phyloP scores from a whole-genome alignment of 1,284 basidiomycete genomes.

The Austroboletus novae-zelandiae region DNA sequence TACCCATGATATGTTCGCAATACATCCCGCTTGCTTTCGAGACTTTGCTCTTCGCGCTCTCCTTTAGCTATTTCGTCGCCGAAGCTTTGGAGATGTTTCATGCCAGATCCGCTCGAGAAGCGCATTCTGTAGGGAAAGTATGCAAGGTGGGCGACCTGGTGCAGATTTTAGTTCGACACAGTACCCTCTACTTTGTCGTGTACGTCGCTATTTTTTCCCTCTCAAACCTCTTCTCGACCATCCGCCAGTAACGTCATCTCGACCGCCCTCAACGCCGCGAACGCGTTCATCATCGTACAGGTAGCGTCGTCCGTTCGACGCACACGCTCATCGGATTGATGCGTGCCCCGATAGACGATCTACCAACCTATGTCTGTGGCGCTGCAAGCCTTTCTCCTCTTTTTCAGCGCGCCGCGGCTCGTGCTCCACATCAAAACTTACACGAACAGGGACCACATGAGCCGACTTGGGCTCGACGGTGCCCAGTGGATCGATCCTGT shows the following conservation, averaged over 20 bases:
- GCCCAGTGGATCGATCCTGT: too few relatives aligned
- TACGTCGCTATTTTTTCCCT: slow-evolving; percentile 2
- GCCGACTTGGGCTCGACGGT: not conserved
- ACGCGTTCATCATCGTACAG: not conserved
- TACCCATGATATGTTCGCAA: not conserved
- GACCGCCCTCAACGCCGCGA: not conserved
- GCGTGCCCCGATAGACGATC: not conserved
- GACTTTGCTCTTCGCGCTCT: slow-evolving; percentile 13
- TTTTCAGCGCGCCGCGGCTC: not conserved
- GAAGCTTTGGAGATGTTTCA: slow-evolving; percentile 2
- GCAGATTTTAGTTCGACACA: slow-evolving; percentile 17
- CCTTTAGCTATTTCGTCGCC: slow-evolving; percentile 6
- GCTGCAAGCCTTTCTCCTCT: not conserved
- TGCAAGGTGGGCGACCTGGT: slow-evolving; percentile 13
- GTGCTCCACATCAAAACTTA: not conserved
- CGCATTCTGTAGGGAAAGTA: not conserved
- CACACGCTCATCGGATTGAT: too few relatives aligned
- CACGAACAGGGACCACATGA: not conserved
- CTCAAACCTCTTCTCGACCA: not conserved
- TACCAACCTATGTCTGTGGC: not conserved
- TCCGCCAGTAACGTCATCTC: not conserved
- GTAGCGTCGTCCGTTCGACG: too few relatives aligned
- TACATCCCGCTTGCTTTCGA: slow-evolving; percentile 14
- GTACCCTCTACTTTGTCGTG: slow-evolving; percentile 20
- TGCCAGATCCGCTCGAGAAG: not conserved